phyloP scores from a whole-genome alignment of 805 yeast species.

The Candida yuanshanica region DNA sequence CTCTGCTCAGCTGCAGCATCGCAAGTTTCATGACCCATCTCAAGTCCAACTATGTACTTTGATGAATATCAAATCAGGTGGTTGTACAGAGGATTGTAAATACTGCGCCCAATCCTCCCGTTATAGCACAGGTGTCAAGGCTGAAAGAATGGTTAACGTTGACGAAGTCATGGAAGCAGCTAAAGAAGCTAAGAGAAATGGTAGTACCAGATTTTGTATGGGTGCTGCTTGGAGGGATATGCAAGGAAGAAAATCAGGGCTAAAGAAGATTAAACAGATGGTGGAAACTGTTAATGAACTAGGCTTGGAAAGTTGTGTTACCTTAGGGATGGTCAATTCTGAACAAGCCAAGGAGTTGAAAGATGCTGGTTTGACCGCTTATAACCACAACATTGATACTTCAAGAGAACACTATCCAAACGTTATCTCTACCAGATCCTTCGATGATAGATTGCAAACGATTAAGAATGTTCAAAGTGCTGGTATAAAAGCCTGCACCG shows the following conservation, averaged over 20 bases:
- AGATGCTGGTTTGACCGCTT: conserved; percentile 74
- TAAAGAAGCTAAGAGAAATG: conserved; percentile 57
- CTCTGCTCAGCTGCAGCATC: conserved; percentile 59
- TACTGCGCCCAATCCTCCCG: conserved; percentile 75
- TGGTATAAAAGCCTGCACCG: conserved; percentile 68
- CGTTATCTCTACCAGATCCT: conserved; percentile 64
- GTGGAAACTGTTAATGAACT: conserved; percentile 55
- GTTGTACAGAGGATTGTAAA: conserved; percentile 77
- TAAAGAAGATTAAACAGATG: conserved; percentile 60
- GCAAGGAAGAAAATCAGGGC: conserved; percentile 67
- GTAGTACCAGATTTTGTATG: conserved; percentile 75
- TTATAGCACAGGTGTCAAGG: conserved; percentile 65
- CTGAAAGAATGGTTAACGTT: conserved; percentile 54
- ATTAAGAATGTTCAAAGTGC: conserved; percentile 57
- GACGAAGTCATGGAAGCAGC: conserved; percentile 66
- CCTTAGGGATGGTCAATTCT: conserved; percentile 69
- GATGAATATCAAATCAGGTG: conserved; percentile 72
- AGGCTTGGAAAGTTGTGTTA: conserved; percentile 74
- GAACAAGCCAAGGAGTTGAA: conserved; percentile 57
- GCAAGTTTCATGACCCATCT: conserved; percentile 59
- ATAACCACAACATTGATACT: conserved; percentile 77
- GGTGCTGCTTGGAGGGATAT: conserved; percentile 89
- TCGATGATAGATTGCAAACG: conserved; percentile 66
- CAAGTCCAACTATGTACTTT: conserved; percentile 74
- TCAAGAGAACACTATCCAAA: conserved; percentile 71